Evolutionary conservation across 345 rosid genomes (phyloP).

Genomic region (Ceriops decandra): DNA sequence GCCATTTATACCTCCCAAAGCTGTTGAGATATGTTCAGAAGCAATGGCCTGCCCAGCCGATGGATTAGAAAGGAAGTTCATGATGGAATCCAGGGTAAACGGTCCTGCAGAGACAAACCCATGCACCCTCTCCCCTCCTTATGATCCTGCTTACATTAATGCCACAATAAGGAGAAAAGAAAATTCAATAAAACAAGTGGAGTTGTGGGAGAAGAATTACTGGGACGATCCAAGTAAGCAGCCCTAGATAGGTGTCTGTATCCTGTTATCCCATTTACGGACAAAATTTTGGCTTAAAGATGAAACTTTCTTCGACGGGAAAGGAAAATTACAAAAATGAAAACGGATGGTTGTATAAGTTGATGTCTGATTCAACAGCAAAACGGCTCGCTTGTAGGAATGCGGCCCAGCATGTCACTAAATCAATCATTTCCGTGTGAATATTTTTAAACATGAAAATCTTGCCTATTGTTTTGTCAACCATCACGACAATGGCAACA

Average conservation of each 20-base stretch:
- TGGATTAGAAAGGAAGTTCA: slow-evolving; percentile 22
- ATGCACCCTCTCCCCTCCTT: slow-evolving; percentile 27
- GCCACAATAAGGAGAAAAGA: slow-evolving; percentile 9
- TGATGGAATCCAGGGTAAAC: slow-evolving; percentile 23
- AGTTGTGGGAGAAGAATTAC: slow-evolving; percentile 15
- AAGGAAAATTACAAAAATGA: too few species aligned
- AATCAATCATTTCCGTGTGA: too few species aligned
- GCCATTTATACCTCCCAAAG: slow-evolving; percentile 20
- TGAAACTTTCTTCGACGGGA: too few species aligned
- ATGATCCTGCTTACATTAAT: slow-evolving; percentile 16
- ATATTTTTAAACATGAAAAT: too few species aligned
- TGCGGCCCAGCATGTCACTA: too few species aligned
- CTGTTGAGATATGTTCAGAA: slow-evolving; percentile 20
- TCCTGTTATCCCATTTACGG: too few species aligned
- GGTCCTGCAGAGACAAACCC: slow-evolving; percentile 21
- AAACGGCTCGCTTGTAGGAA: too few species aligned
- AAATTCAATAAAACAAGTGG: slow-evolving; percentile 17
- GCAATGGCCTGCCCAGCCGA: slow-evolving; percentile 18
- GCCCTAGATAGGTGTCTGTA: neutral
- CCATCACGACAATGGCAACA: too few species aligned
- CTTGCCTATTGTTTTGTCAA: too few species aligned
- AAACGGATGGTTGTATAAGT: too few species aligned
- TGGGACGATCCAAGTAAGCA: slow-evolving; percentile 13
- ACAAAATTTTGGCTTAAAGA: too few species aligned
- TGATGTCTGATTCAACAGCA: too few species aligned